A percentile compares a stretch with the other conserved stretches of the same genome.
phyloP scores from a whole-genome alignment of 140 eudicot genomes.

The Oenanthe javanica region DNA sequence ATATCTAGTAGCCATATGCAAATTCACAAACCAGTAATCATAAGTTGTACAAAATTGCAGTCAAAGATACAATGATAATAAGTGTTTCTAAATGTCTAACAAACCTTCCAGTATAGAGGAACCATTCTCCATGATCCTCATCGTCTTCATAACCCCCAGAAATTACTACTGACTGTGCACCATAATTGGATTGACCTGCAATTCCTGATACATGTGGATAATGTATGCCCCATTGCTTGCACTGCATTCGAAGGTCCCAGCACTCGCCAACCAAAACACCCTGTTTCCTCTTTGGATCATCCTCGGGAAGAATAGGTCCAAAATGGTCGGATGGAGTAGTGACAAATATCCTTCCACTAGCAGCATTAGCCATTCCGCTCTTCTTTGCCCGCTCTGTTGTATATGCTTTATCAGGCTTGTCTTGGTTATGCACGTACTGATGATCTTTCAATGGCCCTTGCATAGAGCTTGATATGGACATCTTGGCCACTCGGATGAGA shows the following conservation, averaged over 20 bases:
- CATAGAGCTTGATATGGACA: slow-evolving; percentile 15
- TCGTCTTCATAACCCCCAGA: slow-evolving; percentile 75
- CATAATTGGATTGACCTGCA: slow-evolving; percentile 44
- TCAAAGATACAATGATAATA: not conserved
- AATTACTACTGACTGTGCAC: slow-evolving; percentile 71
- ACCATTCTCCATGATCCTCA: slow-evolving; percentile 83
- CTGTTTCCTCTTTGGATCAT: slow-evolving; percentile 46
- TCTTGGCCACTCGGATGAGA: slow-evolving; percentile 42
- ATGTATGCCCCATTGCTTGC: slow-evolving; percentile 78
- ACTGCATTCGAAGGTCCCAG: slow-evolving; percentile 48
- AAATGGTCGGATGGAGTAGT: slow-evolving; percentile 43
- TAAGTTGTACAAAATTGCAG: not conserved
- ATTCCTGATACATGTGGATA: slow-evolving; percentile 57
- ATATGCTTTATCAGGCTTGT: slow-evolving; percentile 48
- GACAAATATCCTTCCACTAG: slow-evolving; percentile 58
- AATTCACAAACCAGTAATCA: not conserved
- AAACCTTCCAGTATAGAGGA: slow-evolving; percentile 70
- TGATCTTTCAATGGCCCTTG: slow-evolving; percentile 19
- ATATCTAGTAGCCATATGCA: not conserved
- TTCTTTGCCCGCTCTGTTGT: slow-evolving; percentile 54
- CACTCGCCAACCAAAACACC: slow-evolving; percentile 65
- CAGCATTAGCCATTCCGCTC: slow-evolving; percentile 57
- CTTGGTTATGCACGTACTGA: slow-evolving; percentile 29
- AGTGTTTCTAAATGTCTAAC: not conserved
- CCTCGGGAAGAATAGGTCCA: slow-evolving; percentile 58